phyloP scores from a whole-genome alignment of 169 alveolate species.

The Plasmodium gonderi region DNA sequence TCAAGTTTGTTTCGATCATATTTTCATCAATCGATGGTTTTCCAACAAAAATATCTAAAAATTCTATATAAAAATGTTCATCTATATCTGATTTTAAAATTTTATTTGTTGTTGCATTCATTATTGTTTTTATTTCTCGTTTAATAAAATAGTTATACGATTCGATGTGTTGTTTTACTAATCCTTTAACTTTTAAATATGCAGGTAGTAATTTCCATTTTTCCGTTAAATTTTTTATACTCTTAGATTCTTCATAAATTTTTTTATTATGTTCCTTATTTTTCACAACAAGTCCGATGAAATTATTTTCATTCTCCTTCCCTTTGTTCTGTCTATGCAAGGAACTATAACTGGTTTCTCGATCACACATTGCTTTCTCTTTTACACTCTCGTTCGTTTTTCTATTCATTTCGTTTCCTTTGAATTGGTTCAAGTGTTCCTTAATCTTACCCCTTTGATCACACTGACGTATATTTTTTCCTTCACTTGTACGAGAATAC shows the following conservation, averaged over 20 bases:
- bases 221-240: constrained; percentile 84
- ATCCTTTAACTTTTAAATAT: constrained; percentile 93
- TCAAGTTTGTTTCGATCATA: constrained; percentile 83
- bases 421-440: background rate
- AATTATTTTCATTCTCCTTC: background rate
- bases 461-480: too few species aligned
- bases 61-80: constrained; percentile 89
- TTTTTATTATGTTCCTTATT: constrained; percentile 26
- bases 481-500: too few species aligned
- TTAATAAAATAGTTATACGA: constrained; percentile 94
- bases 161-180: constrained; percentile 95
- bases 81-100: constrained; percentile 89
- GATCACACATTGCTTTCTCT: background rate
- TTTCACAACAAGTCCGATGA: constrained; percentile 26
- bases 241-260: constrained; percentile 46
- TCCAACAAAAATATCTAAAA: constrained; percentile 91
- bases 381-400: background rate
- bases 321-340: background rate
- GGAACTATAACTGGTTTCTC: background rate
- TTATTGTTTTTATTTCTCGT: constrained; percentile 92
- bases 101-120: constrained; percentile 92
- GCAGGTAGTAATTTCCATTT: constrained; percentile 95
- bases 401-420: background rate
- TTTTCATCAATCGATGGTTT: constrained; percentile 91
- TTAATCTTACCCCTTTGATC: background rate